Evolutionary conservation across 345 rosid species (phyloP).

Genomic region (Euclidium syriacum): DNA sequence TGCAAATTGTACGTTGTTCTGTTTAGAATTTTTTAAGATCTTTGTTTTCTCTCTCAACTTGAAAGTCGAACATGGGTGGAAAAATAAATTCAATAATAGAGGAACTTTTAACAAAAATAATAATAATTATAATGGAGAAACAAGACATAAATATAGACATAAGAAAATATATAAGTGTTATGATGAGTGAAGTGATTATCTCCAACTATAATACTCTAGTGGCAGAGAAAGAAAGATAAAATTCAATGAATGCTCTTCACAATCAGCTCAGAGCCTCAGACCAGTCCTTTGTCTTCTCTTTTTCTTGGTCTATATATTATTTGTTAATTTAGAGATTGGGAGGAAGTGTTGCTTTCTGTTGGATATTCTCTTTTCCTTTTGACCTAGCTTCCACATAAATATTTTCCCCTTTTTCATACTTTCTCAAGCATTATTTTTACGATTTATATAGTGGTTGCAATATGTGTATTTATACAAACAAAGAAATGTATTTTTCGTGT

Average conservation of each 20-base stretch:
- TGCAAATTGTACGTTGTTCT: conserved; percentile 11
- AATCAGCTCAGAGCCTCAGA: conserved; percentile 28
- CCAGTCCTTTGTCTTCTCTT: background rate
- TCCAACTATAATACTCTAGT: conserved; percentile 12
- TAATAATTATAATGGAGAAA: no score
- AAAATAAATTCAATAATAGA: background rate
- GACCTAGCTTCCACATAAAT: conserved; percentile 1
- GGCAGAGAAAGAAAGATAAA: conserved; percentile 20
- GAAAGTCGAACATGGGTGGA: background rate
- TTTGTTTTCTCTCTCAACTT: conserved; percentile 7
- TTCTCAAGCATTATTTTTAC: background rate
- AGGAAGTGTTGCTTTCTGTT: conserved; percentile 12
- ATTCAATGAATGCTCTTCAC: conserved; percentile 21
- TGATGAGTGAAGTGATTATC: conserved; percentile 17
- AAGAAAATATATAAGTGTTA: conserved; percentile 2
- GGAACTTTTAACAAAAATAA: no score
- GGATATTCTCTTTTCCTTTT: conserved; percentile 4
- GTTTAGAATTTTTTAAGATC: conserved; percentile 6
- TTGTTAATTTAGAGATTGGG: conserved; percentile 3
- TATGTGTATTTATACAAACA: no score
- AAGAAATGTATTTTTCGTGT: no score
- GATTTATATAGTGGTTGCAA: no score
- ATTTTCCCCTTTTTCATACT: background rate
- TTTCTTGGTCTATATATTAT: background rate
- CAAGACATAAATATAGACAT: background rate